Base-by-base conservation (phyloP, 352 stramenopile species). In the Blastocystis sp. region DNA sequence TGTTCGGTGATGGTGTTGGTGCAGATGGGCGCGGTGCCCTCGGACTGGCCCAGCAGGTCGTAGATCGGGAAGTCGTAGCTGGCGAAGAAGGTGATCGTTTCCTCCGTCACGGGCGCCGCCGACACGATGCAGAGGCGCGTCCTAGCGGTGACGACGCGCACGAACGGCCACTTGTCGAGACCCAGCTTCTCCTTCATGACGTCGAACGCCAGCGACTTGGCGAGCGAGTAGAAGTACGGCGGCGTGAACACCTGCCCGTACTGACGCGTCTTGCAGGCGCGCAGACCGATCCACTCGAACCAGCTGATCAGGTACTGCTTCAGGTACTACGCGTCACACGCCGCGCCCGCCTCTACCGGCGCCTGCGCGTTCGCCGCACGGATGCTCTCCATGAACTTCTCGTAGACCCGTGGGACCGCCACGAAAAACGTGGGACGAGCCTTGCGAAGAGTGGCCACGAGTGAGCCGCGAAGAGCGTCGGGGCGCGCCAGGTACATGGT, bases 71-170 rank as follows among this genome's bases (percentile, higher is more conserved):
- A 91, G 89, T 98, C 95, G 43, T 98, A 90, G 34, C 94, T 97
- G 68, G 92, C 93, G 89, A 98, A 98, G 91, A 98, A 98, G 60
- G 97, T 92, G 14, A 98, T 90, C 21, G 97, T 94, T 82, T 98
- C 94, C 17, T 92, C 89, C 71, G 93, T 94, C 81, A 98, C 97
- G 3, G 95, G 95, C 34, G 95, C 95, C 9, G 95, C 95, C 1
- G 92, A 59, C 69, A 76, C 54, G 45, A 78, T 88, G 60, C 68
- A 57, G 48, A 78, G 24, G 38, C 71, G 54, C 64, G 87, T 76
- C 45, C 63, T 87, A 77, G n/a, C n/a, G 11, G 60, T 84, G 78
- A 78, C 19, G 17, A n/a, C 89, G 52, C 24, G 60, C 21, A 64
- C 54, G 80, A 89, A 59, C 77, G 60, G 19, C 90, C 87, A 54